Percentiles rank a stretch among this genome's conserved stretches.
These are phyloP conservation scores for Lipomyces starkeyi DNA, from an alignment of 805 yeast species.

Conservation along the genomic window DNA sequence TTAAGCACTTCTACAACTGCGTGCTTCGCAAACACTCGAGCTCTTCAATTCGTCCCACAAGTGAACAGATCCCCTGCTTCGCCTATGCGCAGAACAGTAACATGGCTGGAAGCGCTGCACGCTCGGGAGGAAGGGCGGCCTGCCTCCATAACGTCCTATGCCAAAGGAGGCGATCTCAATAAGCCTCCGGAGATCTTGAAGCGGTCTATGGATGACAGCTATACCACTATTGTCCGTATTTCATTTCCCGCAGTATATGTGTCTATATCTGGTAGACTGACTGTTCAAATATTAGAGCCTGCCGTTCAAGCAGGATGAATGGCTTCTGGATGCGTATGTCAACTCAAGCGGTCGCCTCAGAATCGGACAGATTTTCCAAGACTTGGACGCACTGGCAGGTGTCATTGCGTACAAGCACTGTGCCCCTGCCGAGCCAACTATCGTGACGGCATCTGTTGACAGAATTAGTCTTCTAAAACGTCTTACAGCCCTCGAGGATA, in stretches of 20 bases:
- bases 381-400: constrained; percentile 91
- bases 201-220: constrained; percentile 76
- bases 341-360: constrained; percentile 87
- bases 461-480: constrained; percentile 85
- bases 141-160: constrained; percentile 48
- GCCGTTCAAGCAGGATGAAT: constrained; percentile 83
- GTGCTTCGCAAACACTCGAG: neutral
- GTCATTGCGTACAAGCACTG: constrained; percentile 91
- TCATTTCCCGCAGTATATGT: neutral
- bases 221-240: constrained; percentile 43
- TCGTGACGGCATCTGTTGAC: constrained; percentile 95
- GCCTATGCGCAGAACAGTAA: constrained; percentile 57
- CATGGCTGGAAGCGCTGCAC: constrained; percentile 86
- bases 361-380: constrained; percentile 93
- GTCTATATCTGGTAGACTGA: neutral
- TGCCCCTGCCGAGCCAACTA: constrained; percentile 93
- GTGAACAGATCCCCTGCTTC: constrained; percentile 44
- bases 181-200: constrained; percentile 70
- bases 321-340: constrained; percentile 84
- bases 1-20: neutral
- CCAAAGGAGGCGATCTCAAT: constrained; percentile 37
- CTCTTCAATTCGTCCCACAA: constrained; percentile 44
- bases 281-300: constrained; percentile 50
- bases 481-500: constrained; percentile 74
- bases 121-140: constrained; percentile 80